Evolutionary conservation across 805 yeast genomes (phyloP), one percentile per base, ranked within the genome.

Genomic region (Millerago galiae): DNA sequence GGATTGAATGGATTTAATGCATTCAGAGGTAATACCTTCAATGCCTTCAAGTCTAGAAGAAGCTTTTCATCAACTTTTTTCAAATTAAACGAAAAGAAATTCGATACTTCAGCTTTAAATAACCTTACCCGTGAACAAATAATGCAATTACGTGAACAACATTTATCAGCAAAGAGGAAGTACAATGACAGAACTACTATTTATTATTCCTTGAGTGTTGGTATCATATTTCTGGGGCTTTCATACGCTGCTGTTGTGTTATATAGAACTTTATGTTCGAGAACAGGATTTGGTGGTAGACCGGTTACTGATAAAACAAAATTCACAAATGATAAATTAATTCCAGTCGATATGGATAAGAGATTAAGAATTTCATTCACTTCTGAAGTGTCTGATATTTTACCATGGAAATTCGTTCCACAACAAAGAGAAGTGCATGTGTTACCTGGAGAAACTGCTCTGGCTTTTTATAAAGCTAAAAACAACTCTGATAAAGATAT

Each of bases 381-480:
- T 9, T 85, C 96, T 32, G 97, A 89, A 60, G 90, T 93, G 0
- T 84, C 96, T 1, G 83, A 89, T 13, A 74, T 85, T 35, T 68
- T 93, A 49, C 98, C 98, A 10, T 93, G 99, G 99, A 84, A 78
- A 51, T 91, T 93, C 65, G 77, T 79, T 15, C 99, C 99, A 11
- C 91, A 88, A 62, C 99, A 93, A 59, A 72, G 91, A 49, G 96
- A 90, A 61, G 98, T 93, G 2, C 79, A 79, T 52, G 83, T 93
- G 17, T 79, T 88, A 9, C 99, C 99, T 1, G 99, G 99, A 17
- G 99, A 93, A 63, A 93, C 99, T 3, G 99, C 99, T 0, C 68
- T 93, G 46, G 97, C 96, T 0, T 93, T 93, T 60, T 93, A 88
- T 68, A 84, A 81, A 61, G 99, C 99, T 18, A 85, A 81, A 62